phyloP scores from a whole-genome alignment of 306 rosid genomes.

The Vigna hirtella region DNA sequence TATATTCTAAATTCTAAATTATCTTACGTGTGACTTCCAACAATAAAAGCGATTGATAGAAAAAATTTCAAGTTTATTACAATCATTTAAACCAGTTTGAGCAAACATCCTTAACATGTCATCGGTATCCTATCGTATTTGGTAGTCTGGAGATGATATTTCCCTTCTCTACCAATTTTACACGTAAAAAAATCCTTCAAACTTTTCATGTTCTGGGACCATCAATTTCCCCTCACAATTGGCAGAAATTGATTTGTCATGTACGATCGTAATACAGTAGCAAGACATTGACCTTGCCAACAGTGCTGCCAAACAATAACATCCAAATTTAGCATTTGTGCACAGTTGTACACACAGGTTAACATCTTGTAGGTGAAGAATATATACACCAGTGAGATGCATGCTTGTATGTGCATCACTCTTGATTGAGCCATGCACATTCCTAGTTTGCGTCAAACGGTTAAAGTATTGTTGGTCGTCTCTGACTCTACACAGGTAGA shows the following conservation, averaged over 20 bases:
- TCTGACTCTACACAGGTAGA: conserved; percentile 22
- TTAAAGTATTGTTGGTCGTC: conserved; percentile 9
- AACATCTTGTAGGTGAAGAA: conserved; percentile 30
- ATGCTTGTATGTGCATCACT: conserved; percentile 12
- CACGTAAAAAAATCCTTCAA: no score
- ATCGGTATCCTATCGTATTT: no score
- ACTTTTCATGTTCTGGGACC: conserved; percentile 55
- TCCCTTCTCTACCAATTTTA: neutral
- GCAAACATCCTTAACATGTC: no score
- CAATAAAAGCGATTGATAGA: no score
- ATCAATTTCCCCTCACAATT: conserved; percentile 38
- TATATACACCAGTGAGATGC: neutral
- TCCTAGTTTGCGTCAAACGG: conserved; percentile 18
- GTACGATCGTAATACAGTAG: conserved; percentile 29
- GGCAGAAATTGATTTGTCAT: conserved; percentile 43
- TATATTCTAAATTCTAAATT: no score
- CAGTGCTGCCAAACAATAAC: conserved; percentile 29
- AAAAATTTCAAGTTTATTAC: no score
- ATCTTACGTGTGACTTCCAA: no score
- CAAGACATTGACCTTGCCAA: conserved; percentile 45
- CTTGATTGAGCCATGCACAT: conserved; percentile 11
- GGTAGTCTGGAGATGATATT: neutral
- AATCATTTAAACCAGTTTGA: no score
- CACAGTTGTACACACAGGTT: conserved; percentile 15
- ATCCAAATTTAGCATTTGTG: conserved; percentile 32